Evolutionary conservation across 2,329 filamentous ascomycete genomes (phyloP).

Genomic region (Colletotrichum sp.): DNA sequence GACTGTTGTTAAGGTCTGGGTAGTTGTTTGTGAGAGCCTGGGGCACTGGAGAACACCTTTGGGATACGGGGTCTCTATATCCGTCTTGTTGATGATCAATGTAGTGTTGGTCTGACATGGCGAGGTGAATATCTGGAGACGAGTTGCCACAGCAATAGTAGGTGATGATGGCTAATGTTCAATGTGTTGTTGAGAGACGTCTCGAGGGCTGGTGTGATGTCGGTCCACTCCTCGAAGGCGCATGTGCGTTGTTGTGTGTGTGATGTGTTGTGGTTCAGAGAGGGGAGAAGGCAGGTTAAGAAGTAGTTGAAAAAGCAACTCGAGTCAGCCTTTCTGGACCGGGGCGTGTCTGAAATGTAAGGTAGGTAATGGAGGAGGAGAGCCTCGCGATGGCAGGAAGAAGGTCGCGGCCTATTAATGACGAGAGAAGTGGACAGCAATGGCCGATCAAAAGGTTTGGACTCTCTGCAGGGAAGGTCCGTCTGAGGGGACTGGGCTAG

Average conservation of each 20-base stretch:
- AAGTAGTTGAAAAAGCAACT: slow-evolving; percentile 1
- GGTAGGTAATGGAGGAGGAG: background rate
- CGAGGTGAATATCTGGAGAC: background rate
- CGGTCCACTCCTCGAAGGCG: background rate
- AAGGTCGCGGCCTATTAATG: slow-evolving; percentile 21
- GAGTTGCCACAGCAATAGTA: background rate
- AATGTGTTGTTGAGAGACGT: background rate
- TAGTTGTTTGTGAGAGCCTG: background rate
- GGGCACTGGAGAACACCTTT: slow-evolving; percentile 5
- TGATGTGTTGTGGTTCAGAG: background rate
- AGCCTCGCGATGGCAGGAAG: slow-evolving; percentile 16
- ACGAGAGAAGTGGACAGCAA: slow-evolving; percentile 15
- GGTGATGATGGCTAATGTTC: background rate
- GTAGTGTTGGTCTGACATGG: slow-evolving; percentile 21
- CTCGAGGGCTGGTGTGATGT: background rate
- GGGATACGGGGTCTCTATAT: slow-evolving; percentile 7
- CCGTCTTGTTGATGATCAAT: slow-evolving; percentile 6
- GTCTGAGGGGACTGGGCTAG: background rate
- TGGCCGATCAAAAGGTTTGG: slow-evolving; percentile 17
- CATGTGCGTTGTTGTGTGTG: slow-evolving; percentile 32
- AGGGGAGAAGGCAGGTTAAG: background rate
- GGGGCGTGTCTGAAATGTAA: slow-evolving; percentile 27
- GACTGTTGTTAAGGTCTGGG: slow-evolving; percentile 4
- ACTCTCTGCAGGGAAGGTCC: slow-evolving; percentile 3
- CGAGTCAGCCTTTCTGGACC: slow-evolving; percentile 32